Conservation (phyloP, 306 rosid genomes). For the Vigna radiata region DNA sequence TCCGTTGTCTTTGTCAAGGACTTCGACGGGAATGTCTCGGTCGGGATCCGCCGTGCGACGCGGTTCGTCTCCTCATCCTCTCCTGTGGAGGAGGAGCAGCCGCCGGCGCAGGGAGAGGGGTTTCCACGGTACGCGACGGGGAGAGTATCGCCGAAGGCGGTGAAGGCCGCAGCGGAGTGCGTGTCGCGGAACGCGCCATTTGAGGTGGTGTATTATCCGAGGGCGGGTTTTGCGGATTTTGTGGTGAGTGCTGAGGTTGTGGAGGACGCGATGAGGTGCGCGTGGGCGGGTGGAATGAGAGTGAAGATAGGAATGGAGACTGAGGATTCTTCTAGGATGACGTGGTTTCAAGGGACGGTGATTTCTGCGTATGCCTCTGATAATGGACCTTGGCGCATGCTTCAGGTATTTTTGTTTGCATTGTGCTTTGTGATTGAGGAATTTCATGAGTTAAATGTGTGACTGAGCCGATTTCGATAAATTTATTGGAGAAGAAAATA, state of each 20-base stretch:
- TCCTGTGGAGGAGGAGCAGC: slow-evolving; percentile 42
- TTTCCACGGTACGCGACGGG: slow-evolving; percentile 40
- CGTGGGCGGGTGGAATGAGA: slow-evolving; percentile 67
- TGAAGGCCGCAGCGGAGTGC: slow-evolving; percentile 58
- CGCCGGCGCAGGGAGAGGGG: slow-evolving; percentile 43
- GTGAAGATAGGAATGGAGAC: slow-evolving; percentile 72
- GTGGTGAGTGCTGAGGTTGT: slow-evolving; percentile 74
- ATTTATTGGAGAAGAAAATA: not conserved
- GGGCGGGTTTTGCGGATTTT: slow-evolving; percentile 68
- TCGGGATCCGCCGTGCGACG: slow-evolving; percentile 67
- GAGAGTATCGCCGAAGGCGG: slow-evolving; percentile 52
- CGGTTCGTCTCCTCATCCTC: slow-evolving; percentile 6
- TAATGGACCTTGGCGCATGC: slow-evolving; percentile 70
- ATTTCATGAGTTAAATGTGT: not conserved
- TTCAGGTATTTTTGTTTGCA: slow-evolving; percentile 58
- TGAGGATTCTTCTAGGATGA: slow-evolving; percentile 67
- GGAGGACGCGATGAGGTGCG: slow-evolving; percentile 52
- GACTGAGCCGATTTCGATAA: not conserved
- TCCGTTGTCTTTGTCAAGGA: slow-evolving; percentile 70
- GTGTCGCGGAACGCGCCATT: slow-evolving; percentile 62
- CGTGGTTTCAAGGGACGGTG: slow-evolving; percentile 75
- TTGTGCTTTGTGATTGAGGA: not conserved
- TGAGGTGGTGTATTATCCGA: slow-evolving; percentile 78
- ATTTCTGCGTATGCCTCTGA: slow-evolving; percentile 36
- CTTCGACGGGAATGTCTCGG: slow-evolving; percentile 50